Conservation (phyloP, 208 protist species). For the Leishmania gerbilli region DNA sequence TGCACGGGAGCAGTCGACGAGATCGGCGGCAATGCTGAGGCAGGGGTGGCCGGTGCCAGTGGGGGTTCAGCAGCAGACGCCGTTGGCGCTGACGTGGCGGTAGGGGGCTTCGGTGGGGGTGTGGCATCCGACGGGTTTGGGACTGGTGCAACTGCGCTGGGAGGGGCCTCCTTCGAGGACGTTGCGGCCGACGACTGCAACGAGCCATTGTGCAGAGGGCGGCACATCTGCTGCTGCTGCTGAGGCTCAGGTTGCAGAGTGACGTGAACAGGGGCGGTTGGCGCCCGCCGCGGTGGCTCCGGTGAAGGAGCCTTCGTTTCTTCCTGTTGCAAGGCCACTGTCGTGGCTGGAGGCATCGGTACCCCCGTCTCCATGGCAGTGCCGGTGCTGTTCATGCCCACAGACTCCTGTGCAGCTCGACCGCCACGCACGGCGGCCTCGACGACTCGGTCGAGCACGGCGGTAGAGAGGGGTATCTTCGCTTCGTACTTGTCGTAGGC, state of each 20-base stretch:
- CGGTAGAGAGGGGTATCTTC: slow-evolving; percentile 60
- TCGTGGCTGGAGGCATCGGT: not conserved
- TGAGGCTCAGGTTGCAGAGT: not conserved
- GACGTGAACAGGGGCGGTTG: not conserved
- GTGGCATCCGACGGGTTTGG: not conserved
- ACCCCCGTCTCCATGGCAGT: not conserved
- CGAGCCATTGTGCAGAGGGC: slow-evolving; percentile 12
- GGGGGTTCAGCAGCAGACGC: not conserved
- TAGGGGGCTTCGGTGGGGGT: not conserved
- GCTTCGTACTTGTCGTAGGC: slow-evolving; percentile 77
- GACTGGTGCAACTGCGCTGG: not conserved
- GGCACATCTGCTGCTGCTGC: not conserved
- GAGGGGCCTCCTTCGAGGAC: not conserved
- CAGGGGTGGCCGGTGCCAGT: not conserved
- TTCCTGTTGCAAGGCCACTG: slow-evolving; percentile 5
- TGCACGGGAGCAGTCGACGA: not conserved
- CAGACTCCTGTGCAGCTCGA: slow-evolving; percentile 13
- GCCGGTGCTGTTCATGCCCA: not conserved
- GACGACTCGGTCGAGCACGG: slow-evolving; percentile 62
- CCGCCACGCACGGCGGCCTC: slow-evolving; percentile 31
- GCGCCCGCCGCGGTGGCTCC: not conserved
- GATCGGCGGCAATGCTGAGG: not conserved
- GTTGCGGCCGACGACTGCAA: not conserved
- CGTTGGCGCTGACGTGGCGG: not conserved
- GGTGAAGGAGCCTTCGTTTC: not conserved